A percentile compares a stretch with the other conserved stretches of the same genome.
Conservation (phyloP, 2,329 filamentous ascomycete genomes). For the Fusarium sublunatum region DNA sequence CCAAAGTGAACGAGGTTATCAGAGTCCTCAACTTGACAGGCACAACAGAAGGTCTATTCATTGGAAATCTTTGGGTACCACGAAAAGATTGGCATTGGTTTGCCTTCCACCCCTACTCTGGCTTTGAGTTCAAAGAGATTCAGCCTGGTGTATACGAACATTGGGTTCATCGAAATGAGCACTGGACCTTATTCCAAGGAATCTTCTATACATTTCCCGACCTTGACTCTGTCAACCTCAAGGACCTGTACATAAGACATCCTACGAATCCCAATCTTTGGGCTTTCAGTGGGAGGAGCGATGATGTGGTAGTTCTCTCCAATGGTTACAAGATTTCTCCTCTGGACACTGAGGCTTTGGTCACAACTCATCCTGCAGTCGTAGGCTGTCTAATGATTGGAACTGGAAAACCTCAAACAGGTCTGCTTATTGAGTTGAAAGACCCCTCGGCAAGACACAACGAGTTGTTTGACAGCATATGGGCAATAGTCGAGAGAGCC, state of each 20-base stretch:
- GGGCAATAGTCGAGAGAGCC: slow-evolving; percentile 56
- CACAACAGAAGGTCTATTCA: slow-evolving; percentile 51
- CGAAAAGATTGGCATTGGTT: slow-evolving; percentile 51
- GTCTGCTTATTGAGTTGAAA: slow-evolving; percentile 46
- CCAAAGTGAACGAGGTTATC: slow-evolving; percentile 49
- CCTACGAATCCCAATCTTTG: slow-evolving; percentile 46
- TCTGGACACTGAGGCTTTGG: slow-evolving; percentile 46
- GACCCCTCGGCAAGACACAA: slow-evolving; percentile 35
- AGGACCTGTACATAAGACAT: slow-evolving; percentile 47
- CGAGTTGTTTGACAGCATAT: slow-evolving; percentile 56
- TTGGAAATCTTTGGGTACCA: slow-evolving; percentile 46
- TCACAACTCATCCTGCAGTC: slow-evolving; percentile 44
- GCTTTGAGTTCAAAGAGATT: slow-evolving; percentile 51
- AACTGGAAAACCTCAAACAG: slow-evolving; percentile 44
- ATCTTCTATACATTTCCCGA: slow-evolving; percentile 51
- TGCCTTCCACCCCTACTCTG: slow-evolving; percentile 50
- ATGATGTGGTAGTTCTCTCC: slow-evolving; percentile 48
- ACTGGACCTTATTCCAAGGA: slow-evolving; percentile 29
- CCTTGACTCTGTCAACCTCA: slow-evolving; percentile 45
- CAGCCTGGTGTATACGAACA: slow-evolving; percentile 49
- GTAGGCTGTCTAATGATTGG: slow-evolving; percentile 42
- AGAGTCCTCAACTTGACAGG: slow-evolving; percentile 51
- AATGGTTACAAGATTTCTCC: slow-evolving; percentile 50
- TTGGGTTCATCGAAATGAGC: slow-evolving; percentile 49
- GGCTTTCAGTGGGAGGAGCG: slow-evolving; percentile 47